Evolutionary conservation across 2,329 filamentous ascomycete species (phyloP), one percentile per base, ranked within the genome.

Genomic region (Alternaria gaisen): DNA sequence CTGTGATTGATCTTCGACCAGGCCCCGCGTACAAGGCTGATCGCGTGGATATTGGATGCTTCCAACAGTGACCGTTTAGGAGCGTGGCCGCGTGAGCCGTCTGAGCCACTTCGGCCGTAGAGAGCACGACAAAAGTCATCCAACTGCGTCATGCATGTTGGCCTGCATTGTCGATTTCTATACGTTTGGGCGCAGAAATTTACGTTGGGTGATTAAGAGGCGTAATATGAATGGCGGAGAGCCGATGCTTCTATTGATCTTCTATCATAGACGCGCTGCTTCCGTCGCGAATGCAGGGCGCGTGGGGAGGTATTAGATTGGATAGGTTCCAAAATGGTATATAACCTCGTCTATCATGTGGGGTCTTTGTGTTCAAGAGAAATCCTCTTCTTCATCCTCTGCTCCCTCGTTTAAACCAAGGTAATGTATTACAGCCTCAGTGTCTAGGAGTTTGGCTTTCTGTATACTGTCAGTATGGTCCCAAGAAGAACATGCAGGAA

Each of bases 391-490:
- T 32, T 69, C 72, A 5, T 70, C 66, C 42, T 68, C 66, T 14
- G 51, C 63, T 18, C 69, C 68, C 53, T 58, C 66, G 41, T 56
- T 60, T 40, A 77, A 59, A n/a, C 72, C 74, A 0, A 80, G 69
- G 56, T 80, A 80, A 12, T 65, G 66, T 52, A 71, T 61, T 12
- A 80, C 75, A 4, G 66, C 58, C 26, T 74, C 68, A 12, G 73
- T 73, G 52, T 78, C 66, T 18, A 79, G 57, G 8, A 80, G 69
- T 38, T 55, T 63, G 18, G 69, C 54, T 66, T 77, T 79, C 76
- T 80, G 61, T 58, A 16, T 20, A n/a, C 32, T 18, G 61, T 72
- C 51, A 71, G 65, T 58, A 24, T 44, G n/a, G 38, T 43, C 53
- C 24, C 51, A 42, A 36, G 30, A 48, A 51, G 42, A 43, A 47